Conservation (phyloP, 352 stramenopile species). For the Globisporangium cystogenes region DNA sequence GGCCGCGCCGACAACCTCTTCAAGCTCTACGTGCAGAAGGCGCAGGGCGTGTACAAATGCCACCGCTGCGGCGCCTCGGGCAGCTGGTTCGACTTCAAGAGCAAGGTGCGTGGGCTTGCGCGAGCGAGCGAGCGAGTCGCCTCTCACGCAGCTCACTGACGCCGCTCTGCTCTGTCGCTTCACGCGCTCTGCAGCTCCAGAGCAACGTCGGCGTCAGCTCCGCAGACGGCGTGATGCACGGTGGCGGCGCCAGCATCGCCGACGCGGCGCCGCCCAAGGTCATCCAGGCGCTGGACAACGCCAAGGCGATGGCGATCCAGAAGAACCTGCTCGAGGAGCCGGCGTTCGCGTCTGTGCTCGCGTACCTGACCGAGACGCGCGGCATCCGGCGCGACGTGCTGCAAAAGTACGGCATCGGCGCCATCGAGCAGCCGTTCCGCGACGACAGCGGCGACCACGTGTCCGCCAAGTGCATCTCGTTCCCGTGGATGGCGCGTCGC, state of each 20-base stretch:
- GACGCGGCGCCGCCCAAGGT: constrained; percentile 41
- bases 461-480: constrained; percentile 88
- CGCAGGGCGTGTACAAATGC: constrained; percentile 86
- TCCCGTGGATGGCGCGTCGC: constrained; percentile 93
- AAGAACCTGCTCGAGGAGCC: constrained; percentile 70
- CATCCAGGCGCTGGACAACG: constrained; percentile 77
- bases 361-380: constrained; percentile 69
- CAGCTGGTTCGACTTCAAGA: constrained; percentile 90
- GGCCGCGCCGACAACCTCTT: constrained; percentile 86
- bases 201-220: constrained; percentile 46
- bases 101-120: constrained; percentile 29
- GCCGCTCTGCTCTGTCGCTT: not conserved
- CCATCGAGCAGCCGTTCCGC: constrained; percentile 84
- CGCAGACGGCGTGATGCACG: constrained; percentile 28
- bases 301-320: constrained; percentile 81
- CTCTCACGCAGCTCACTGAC: not conserved
- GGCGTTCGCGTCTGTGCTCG: constrained; percentile 52
- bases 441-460: constrained; percentile 48
- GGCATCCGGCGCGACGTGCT: constrained; percentile 68
- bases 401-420: constrained; percentile 87
- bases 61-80: constrained; percentile 82
- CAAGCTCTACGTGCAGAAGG: constrained; percentile 89
- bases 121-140: too few species aligned
- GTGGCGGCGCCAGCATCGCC: constrained; percentile 9
- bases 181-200: constrained; percentile 26